Evolutionary conservation across 495 filamentous ascomycete genomes (phyloP).

Genomic region (Hypoxylon crocopeplum): DNA sequence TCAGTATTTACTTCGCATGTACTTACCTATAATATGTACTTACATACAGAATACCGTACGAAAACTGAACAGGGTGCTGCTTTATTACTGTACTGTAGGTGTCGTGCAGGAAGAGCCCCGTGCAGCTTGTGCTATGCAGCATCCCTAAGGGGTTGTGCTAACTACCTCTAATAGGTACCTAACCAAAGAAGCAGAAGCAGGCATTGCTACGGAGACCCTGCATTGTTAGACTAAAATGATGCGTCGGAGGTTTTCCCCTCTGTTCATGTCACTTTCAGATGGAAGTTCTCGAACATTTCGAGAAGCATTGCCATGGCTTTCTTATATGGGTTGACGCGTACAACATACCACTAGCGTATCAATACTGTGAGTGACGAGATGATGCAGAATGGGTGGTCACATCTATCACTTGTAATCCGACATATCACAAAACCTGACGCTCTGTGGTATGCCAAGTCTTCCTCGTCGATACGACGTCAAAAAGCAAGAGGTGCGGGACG

Average conservation of each 20-base stretch:
- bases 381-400: neutral
- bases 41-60: no score
- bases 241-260: slow-evolving; percentile 4
- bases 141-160: no score
- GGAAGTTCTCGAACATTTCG: slow-evolving; percentile 8
- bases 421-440: neutral
- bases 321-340: neutral
- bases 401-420: neutral
- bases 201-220: neutral
- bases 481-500: no score
- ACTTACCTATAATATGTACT: slow-evolving; percentile 10
- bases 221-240: slow-evolving; percentile 3
- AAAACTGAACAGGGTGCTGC: no score
- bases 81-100: no score
- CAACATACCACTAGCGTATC: neutral
- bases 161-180: no score
- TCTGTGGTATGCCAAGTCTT: neutral
- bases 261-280: neutral
- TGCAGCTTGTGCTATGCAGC: no score
- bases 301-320: slow-evolving; percentile 2
- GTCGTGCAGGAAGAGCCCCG: no score
- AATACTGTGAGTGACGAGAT: neutral
- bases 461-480: no score
- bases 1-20: neutral
- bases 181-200: no score